Evolutionary conservation across 2,329 filamentous ascomycete species (phyloP).

Genomic region (Alternaria longipes): DNA sequence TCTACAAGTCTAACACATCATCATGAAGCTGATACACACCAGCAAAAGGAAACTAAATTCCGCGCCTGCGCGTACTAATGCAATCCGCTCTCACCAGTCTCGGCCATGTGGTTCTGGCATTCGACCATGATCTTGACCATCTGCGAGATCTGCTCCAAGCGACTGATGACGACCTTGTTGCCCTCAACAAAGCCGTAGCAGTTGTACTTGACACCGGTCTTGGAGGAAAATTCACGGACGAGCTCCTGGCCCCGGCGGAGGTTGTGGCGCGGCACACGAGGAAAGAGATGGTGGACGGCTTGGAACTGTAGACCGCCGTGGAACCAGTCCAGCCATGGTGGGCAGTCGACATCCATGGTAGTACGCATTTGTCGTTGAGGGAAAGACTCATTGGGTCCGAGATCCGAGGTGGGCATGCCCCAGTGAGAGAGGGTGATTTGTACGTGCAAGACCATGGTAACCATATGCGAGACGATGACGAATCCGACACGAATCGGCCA

Average conservation of each 20-base stretch:
- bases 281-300: slow-evolving; percentile 86
- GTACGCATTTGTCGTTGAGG: slow-evolving; percentile 90
- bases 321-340: slow-evolving; percentile 85
- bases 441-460: slow-evolving; percentile 82
- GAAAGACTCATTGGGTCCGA: slow-evolving; percentile 86
- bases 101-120: slow-evolving; percentile 52
- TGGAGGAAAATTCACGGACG: slow-evolving; percentile 81
- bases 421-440: slow-evolving; percentile 94
- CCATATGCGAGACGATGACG: slow-evolving; percentile 80
- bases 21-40: slow-evolving; percentile 5
- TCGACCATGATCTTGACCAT: slow-evolving; percentile 69
- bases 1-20: slow-evolving; percentile 6
- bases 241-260: slow-evolving; percentile 77
- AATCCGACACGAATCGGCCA: slow-evolving; percentile 75
- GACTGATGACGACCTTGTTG: slow-evolving; percentile 80
- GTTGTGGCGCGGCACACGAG: slow-evolving; percentile 85
- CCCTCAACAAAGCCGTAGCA: slow-evolving; percentile 85
- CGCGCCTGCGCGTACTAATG: slow-evolving; percentile 26
- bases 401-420: slow-evolving; percentile 88
- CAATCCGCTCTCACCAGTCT: slow-evolving; percentile 50
- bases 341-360: slow-evolving; percentile 93
- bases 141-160: slow-evolving; percentile 79
- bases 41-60: slow-evolving; percentile 1
- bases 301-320: slow-evolving; percentile 92
- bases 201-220: slow-evolving; percentile 84